These are phyloP conservation scores for Penicillium odoratum DNA, from an alignment of 495 filamentous ascomycete species.

Conservation along the genomic window DNA sequence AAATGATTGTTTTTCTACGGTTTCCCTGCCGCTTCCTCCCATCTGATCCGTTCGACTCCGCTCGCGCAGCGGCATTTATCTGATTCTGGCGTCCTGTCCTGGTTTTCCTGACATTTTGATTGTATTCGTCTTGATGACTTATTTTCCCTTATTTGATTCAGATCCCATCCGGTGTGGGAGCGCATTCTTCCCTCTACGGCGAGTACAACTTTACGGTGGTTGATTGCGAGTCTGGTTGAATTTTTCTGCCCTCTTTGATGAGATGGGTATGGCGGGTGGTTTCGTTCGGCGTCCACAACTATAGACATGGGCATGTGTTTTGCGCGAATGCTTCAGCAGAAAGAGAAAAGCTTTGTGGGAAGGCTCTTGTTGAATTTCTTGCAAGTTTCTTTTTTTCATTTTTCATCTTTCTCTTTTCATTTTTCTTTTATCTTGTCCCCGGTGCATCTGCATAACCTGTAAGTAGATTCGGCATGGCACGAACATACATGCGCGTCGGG, in stretches of 20 bases:
- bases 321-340: slow-evolving; percentile 25
- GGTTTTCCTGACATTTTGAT: slow-evolving; percentile 19
- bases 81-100: slow-evolving; percentile 16
- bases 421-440: slow-evolving; percentile 15
- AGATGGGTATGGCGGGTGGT: slow-evolving; percentile 36
- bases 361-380: slow-evolving; percentile 31
- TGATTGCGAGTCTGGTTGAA: slow-evolving; percentile 30
- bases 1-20: background rate
- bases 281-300: slow-evolving; percentile 46
- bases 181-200: slow-evolving; percentile 39
- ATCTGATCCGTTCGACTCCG: slow-evolving; percentile 13
- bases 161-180: slow-evolving; percentile 33
- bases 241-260: slow-evolving; percentile 29
- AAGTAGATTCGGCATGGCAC: slow-evolving; percentile 30
- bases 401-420: slow-evolving; percentile 21
- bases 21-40: background rate
- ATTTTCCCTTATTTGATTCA: slow-evolving; percentile 18
- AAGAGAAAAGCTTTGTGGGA: slow-evolving; percentile 35
- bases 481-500: slow-evolving; percentile 27
- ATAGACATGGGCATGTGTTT: slow-evolving; percentile 51
- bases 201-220: slow-evolving; percentile 31
- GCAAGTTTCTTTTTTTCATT: slow-evolving; percentile 16
- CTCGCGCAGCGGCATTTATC: slow-evolving; percentile 25
- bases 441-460: slow-evolving; percentile 33
- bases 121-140: slow-evolving; percentile 27